These are phyloP conservation scores for Starmera stellimalicola DNA, from an alignment of 1,139 yeast species.

Conservation along the genomic window DNA sequence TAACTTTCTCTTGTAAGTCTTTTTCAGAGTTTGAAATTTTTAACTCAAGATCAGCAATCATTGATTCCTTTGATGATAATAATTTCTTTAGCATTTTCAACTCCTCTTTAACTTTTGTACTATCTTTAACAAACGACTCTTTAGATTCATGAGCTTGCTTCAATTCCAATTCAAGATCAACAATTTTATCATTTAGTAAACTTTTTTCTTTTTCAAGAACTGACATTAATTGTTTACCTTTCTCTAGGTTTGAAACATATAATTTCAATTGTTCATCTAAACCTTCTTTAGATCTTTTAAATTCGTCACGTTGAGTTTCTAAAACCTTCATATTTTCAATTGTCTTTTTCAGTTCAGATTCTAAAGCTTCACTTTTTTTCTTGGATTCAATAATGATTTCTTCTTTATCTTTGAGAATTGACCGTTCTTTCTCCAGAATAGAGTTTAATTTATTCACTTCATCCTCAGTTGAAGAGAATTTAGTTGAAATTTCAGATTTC, in stretches of 20 bases:
- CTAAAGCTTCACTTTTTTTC: constrained; percentile 29
- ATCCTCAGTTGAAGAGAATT: constrained; percentile 24
- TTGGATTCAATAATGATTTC: constrained; percentile 30
- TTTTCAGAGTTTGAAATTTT: constrained; percentile 25
- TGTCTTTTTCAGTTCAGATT: constrained; percentile 26
- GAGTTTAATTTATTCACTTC: constrained; percentile 28
- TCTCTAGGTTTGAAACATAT: constrained; percentile 13
- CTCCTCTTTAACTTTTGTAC: constrained; percentile 17
- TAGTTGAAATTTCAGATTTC: constrained; percentile 20
- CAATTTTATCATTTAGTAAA: constrained; percentile 10
- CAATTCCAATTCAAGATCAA: constrained; percentile 10
- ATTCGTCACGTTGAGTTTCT: constrained; percentile 26
- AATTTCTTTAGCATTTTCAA: constrained; percentile 23
- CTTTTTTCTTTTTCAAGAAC: constrained; percentile 18
- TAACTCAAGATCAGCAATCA: constrained; percentile 25
- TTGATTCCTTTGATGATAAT: constrained; percentile 25
- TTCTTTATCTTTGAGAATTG: constrained; percentile 34
- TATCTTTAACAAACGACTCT: constrained; percentile 8
- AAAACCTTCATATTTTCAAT: constrained; percentile 27
- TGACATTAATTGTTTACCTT: constrained; percentile 14
- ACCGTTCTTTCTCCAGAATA: constrained; percentile 29
- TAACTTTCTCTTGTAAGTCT: constrained; percentile 28
- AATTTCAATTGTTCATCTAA: constrained; percentile 20
- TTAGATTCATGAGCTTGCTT: constrained; percentile 13
- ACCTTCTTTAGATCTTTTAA: constrained; percentile 26